phyloP scores from a whole-genome alignment of 164 flowering plant genomes.

The Stephania cephalantha region DNA sequence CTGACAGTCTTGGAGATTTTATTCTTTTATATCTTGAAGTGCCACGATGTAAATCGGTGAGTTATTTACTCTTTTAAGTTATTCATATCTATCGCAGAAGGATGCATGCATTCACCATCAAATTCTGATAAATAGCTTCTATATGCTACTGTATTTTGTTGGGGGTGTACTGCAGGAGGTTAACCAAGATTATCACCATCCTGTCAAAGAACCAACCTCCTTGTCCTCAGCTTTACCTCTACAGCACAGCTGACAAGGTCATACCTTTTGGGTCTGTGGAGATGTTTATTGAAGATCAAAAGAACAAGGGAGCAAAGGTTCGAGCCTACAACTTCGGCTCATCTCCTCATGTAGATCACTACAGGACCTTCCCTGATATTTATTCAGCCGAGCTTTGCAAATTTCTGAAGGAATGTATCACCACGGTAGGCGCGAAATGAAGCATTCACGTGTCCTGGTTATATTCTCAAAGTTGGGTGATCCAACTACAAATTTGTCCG shows the following conservation, averaged over 20 bases:
- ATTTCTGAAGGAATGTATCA: constrained; percentile 55
- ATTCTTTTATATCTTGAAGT: constrained; percentile 44
- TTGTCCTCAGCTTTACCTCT: constrained; percentile 87
- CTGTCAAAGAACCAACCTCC: constrained; percentile 56
- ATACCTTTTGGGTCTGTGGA: constrained; percentile 61
- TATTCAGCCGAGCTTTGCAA: constrained; percentile 44
- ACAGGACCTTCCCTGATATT: constrained; percentile 56
- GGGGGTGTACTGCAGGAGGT: constrained; percentile 46
- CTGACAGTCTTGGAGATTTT: constrained; percentile 49
- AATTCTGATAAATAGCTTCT: not conserved
- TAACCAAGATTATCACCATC: constrained; percentile 35
- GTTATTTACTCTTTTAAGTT: constrained; percentile 2
- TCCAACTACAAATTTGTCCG: not conserved
- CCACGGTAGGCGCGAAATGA: constrained; percentile 15
- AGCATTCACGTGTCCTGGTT: not conserved
- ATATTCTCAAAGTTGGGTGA: not conserved
- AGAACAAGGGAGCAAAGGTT: constrained; percentile 46
- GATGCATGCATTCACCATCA: not conserved
- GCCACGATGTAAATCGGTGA: constrained; percentile 67
- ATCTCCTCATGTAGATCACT: constrained; percentile 97
- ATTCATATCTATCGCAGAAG: not conserved
- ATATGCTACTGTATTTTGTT: not conserved
- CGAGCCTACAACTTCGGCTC: constrained; percentile 50
- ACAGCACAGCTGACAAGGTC: constrained; percentile 82
- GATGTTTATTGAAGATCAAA: constrained; percentile 48